Base-by-base conservation (phyloP, 306 rosid genomes). In the Luffa aegyptiaca region DNA sequence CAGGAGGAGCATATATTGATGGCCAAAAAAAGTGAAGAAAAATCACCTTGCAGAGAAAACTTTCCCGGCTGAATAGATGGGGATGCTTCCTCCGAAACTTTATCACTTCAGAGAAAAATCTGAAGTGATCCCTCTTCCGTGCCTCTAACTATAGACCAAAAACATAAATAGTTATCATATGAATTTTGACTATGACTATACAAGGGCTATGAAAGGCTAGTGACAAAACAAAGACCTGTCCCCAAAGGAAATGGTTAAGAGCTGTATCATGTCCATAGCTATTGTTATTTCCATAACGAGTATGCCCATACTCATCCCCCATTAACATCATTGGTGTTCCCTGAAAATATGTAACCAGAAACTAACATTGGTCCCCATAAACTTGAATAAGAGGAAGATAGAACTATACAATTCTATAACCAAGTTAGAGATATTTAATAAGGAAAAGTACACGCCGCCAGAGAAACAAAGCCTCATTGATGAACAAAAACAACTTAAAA, bases 261-360 rank as follows among this genome's bases (percentile, higher is more conserved):
- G 89, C 85, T 46, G 89, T 84, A 83, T 95, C 99, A 81, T 93
- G 99, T 66, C 99, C 97, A 82, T 95, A 95, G 77, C 96, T 91
- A 80, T 93, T 95, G 92, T 93, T 95, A 88, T 95, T 95, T 81
- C 99, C 99, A 57, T 85, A 21, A 74, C 97, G 94, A 78, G 93
- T 93, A 80, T 95, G 99, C 52, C 90, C 97, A 73, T 95, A 95
- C 83, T 95, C 99, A 85, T 95, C 99, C 57, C 97, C 97, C 99
- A 95, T 95, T 77, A 91, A 83, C 99, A 93, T 93, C 99, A 95
- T 95, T 21, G 98, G 99, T 26, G 89, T 85, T 78, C 99, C 99
- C 99, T 95, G 86, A 75, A 61, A 51, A 72, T 76, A 87, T 80
- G 75, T 82, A 88, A 70, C 49, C 39, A 87, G 74, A 84, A 51